Evolutionary conservation across 116 monocot species (phyloP), one percentile per base, ranked within the genome.

Genomic region (Cymodocea nodosa): DNA sequence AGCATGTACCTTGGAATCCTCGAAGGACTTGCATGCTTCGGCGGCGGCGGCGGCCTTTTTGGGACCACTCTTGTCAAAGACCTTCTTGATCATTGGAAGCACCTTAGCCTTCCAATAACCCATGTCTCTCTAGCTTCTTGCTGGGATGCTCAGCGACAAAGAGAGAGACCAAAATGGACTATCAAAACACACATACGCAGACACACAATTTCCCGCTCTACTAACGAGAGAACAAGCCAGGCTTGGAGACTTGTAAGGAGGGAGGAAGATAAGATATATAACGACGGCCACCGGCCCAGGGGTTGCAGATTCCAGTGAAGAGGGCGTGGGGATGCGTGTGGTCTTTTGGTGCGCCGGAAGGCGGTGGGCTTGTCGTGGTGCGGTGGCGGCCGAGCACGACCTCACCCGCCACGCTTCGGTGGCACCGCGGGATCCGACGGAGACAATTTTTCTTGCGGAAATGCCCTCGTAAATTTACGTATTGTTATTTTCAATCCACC

Each of bases 91-190:
- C 75, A 70, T 82, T 12, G 86, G 90, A 15, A 81, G 68, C 52
- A 90, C 86, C 79, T 77, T 90, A 4, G 79, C 55, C 35, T 82
- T 83, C 87, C 87, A 87, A 23, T 76, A 78, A 34, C 76, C 81
- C 78, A 82, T 79, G 69, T 73, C 65, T 4, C 19, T n/a, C n/a
- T n/a, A n/a, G n/a, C 58, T 10, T 10, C 52, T 37, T 37, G 37
- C 6, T 37, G 37, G 6, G 37, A 60, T 60, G 15, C 4, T 2
- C 39, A 30, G 60, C 30, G 25, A 30, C 15, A 24, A 13, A 25
- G 2, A 30, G 15, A 3, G 59, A 59, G 59, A 5, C 15, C 15
- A 4, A 59, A 14, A 13, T 3, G 0, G 24, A 59, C 20, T 19
- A 23, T 20, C 56, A 37, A 37, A 37, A 37, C 4, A 6, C 37